Conservation (phyloP, 164 flowering plant species). For the Magnolia sinica region DNA sequence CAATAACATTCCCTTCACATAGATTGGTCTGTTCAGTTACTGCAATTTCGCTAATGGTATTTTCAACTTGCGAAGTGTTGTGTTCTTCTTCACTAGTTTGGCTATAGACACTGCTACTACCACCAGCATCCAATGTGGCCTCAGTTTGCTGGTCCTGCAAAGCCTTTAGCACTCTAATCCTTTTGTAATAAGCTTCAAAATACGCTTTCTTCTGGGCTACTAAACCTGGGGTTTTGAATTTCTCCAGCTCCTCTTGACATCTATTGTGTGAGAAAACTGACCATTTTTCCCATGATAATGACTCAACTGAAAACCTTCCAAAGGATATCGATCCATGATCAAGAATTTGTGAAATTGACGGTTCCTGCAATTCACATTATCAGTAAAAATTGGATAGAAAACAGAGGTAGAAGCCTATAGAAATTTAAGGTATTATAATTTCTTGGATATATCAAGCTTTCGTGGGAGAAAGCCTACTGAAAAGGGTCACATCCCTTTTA, state of each 20-base stretch:
- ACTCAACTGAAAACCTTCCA: conserved; percentile 29
- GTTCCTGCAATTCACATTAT: conserved; percentile 11
- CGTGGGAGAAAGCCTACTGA: too few relatives aligned
- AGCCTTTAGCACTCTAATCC: conserved; percentile 24
- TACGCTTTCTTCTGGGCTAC: conserved; percentile 39
- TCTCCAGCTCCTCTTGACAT: conserved; percentile 32
- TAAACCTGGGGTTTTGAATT: conserved; percentile 29
- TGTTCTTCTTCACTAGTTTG: conserved; percentile 11
- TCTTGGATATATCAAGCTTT: too few relatives aligned
- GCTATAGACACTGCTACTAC: conserved; percentile 2
- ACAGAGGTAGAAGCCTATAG: not conserved
- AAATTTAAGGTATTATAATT: too few relatives aligned
- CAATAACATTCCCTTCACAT: not conserved
- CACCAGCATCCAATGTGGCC: conserved; percentile 4
- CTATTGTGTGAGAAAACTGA: conserved; percentile 32
- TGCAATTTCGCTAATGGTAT: not conserved
- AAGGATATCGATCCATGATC: conserved; percentile 36
- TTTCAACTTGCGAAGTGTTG: not conserved
- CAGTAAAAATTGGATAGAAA: not conserved
- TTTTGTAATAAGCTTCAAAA: conserved; percentile 34
- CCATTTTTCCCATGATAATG: conserved; percentile 38
- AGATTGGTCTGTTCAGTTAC: not conserved
- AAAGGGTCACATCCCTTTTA: too few relatives aligned
- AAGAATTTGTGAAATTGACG: conserved; percentile 19
- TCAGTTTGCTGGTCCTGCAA: conserved; percentile 18